Conservation (phyloP, 2,329 filamentous ascomycete genomes). For the Rhynchosporium graminicola region DNA sequence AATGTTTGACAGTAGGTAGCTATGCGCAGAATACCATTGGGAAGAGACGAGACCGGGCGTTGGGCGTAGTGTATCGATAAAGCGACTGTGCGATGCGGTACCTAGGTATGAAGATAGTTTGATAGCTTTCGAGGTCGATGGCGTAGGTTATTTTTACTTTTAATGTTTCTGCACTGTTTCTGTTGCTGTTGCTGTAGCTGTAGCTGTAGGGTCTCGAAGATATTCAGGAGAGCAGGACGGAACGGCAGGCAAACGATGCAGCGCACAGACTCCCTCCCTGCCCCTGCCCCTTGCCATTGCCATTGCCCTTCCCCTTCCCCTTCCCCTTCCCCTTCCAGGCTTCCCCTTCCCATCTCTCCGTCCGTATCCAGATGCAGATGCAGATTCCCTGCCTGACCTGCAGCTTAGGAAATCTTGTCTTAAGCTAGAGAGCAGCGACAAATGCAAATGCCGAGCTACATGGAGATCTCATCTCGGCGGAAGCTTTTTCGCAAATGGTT, state of each 20-base stretch:
- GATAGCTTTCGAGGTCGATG: background rate
- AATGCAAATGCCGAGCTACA: too few relatives aligned
- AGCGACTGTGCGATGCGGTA: slow-evolving; percentile 6
- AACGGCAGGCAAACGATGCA: too few relatives aligned
- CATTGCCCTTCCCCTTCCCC: background rate
- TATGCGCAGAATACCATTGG: slow-evolving; percentile 32
- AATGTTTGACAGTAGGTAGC: slow-evolving; percentile 27
- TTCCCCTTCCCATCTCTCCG: background rate
- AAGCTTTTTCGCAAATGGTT: too few relatives aligned
- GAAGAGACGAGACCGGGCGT: slow-evolving; percentile 23
- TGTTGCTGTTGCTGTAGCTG: too few relatives aligned
- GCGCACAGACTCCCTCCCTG: slow-evolving; percentile 5
- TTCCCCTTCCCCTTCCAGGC: background rate
- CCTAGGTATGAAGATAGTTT: background rate
- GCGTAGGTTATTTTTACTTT: background rate
- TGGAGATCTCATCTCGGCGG: too few relatives aligned
- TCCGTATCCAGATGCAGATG: too few relatives aligned
- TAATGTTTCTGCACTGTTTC: too few relatives aligned
- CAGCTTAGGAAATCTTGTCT: too few relatives aligned
- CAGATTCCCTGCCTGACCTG: too few relatives aligned
- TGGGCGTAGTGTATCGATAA: background rate
- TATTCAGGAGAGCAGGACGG: background rate
- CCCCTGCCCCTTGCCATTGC: too few relatives aligned
- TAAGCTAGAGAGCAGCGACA: too few relatives aligned
- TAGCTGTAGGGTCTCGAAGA: too few relatives aligned